Evolutionary conservation across 306 rosid species (phyloP).

Genomic region (Chamaecrista fasciculata): DNA sequence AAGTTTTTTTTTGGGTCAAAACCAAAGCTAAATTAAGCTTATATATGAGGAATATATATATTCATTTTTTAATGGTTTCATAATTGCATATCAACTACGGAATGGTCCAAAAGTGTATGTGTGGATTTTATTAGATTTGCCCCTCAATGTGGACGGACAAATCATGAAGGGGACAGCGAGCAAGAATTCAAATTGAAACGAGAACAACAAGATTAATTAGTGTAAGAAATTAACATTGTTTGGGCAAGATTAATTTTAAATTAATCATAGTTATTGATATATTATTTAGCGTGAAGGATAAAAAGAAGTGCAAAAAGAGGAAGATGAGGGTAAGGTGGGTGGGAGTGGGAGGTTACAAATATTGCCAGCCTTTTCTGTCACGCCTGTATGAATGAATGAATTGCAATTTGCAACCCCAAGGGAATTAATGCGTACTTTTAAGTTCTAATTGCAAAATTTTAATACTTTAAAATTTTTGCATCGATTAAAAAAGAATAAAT

Average conservation of each 20-base stretch:
- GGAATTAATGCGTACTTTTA: constrained; percentile 53
- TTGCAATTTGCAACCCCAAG: constrained; percentile 15
- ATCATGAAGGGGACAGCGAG: not conserved
- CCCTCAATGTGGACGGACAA: too few species aligned
- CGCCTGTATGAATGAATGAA: constrained; percentile 29
- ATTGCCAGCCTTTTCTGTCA: constrained; percentile 59
- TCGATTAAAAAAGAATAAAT: too few species aligned
- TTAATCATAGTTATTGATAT: too few species aligned
- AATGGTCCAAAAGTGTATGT: constrained; percentile 33
- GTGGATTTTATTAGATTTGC: too few species aligned
- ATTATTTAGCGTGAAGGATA: not conserved
- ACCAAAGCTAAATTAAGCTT: too few species aligned
- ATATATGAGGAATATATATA: too few species aligned
- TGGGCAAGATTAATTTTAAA: too few species aligned
- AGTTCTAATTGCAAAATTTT: too few species aligned
- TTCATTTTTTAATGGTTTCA: constrained; percentile 19
- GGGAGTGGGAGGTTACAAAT: constrained; percentile 13
- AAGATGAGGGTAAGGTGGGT: constrained; percentile 1
- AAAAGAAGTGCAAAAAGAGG: constrained; percentile 34
- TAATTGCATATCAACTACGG: constrained; percentile 20
- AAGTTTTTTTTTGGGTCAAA: too few species aligned
- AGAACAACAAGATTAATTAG: not conserved
- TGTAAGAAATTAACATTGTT: too few species aligned
- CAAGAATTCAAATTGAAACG: constrained; percentile 18
- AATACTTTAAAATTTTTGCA: too few species aligned